Evolutionary conservation across 441 rosid species (phyloP), one percentile per base, ranked within the genome.

Genomic region (Biscutella laevigata): DNA sequence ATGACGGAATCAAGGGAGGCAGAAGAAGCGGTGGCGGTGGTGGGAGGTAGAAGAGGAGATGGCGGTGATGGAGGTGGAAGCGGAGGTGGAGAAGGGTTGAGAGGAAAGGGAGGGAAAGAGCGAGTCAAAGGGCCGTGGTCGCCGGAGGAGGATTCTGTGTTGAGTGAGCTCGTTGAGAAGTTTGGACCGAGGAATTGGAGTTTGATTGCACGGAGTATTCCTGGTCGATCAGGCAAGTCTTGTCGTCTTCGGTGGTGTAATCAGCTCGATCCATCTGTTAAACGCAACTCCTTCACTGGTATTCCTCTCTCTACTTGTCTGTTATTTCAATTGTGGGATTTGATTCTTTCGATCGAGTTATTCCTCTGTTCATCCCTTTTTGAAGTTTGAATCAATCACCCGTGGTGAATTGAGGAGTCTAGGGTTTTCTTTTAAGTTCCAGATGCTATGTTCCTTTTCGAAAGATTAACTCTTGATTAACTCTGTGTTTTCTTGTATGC

Each of bases 221-320:
- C 81, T 17, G 97, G 95, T 6, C 78, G 94, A 19, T 83, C 95
- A 12, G 95, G 95, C 13, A 86, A 83, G 74, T 86, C 94, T 19
- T 89, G 95, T 66, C 88, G 95, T 36, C 86, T 83, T 53, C 77
- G 95, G 10, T 89, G 97, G 97, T 89, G 94, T 73, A 89, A 89
- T 62, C 97, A 86, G 86, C 86, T 89, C 34, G 82, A 85, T 63
- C 94, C 91, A 2, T 48, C 82, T 36, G 79, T 88, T 41, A 81
- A 79, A 70, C 84, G 86, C 61, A 78, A 79, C 64, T 85, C 96
- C 5, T 88, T 88, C 44, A 69, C 84, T 38, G 83, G 87, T 83
- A 72, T 9, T 28, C 14, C 4, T 17, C 9, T 6, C 11, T 4
- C 2, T 6, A 13, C 28, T 12, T 3, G 0, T 1, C 0, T 5